Conservation (phyloP, 768 basidiomycete species). For the Suillus hirtellus region DNA sequence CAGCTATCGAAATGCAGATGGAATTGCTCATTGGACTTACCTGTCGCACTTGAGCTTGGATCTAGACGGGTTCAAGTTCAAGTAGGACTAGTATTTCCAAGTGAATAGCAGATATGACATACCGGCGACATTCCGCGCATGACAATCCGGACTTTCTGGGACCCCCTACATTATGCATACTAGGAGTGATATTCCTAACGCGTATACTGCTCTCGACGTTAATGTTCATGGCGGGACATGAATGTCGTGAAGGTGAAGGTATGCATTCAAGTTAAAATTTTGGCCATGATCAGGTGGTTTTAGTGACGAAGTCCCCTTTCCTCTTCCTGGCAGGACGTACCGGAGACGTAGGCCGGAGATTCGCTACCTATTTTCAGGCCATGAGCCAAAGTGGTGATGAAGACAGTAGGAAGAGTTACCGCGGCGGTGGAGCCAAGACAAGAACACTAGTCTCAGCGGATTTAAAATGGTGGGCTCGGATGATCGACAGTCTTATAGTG, state of each 20-base stretch:
- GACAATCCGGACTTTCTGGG: slow-evolving; percentile 42
- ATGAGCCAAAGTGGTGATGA: neutral
- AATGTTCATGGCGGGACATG: slow-evolving; percentile 12
- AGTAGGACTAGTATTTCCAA: slow-evolving; percentile 9
- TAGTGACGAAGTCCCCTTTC: neutral
- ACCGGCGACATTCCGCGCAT: slow-evolving; percentile 57
- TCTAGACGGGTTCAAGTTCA: slow-evolving; percentile 23
- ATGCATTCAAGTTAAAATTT: neutral
- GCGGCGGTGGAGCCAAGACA: neutral
- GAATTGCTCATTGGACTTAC: slow-evolving; percentile 15
- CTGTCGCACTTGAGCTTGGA: slow-evolving; percentile 60
- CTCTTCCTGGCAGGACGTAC: neutral
- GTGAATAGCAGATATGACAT: slow-evolving; percentile 10
- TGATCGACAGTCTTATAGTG: slow-evolving; percentile 9
- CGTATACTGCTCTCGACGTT: slow-evolving; percentile 13
- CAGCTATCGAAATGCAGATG: neutral
- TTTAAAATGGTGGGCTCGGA: slow-evolving; percentile 3
- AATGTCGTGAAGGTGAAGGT: neutral
- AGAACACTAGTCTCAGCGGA: no score
- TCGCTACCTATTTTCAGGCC: neutral
- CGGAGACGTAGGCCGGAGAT: no score
- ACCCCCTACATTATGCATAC: slow-evolving; percentile 8
- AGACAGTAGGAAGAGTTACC: neutral
- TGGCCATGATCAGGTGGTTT: neutral
- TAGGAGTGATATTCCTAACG: slow-evolving; percentile 13